phyloP scores from a whole-genome alignment of 2,329 filamentous ascomycete genomes.

The Fusarium multiceps region DNA sequence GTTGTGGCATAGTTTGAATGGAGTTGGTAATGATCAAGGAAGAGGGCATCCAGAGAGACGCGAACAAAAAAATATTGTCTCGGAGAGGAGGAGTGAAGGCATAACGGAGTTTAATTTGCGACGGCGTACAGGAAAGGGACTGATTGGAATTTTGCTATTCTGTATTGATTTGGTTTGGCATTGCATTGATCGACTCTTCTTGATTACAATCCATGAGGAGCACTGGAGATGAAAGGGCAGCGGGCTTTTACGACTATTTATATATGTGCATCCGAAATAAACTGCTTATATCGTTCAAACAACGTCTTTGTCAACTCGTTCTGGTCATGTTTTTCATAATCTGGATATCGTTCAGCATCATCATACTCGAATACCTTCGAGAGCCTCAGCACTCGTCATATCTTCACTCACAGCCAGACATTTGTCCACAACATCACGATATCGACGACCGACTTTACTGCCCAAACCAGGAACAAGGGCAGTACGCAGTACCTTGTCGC shows the following conservation, averaged over 20 bases:
- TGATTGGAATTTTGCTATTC: conserved; percentile 33
- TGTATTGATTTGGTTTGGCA: conserved; percentile 39
- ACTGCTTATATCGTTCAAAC: conserved; percentile 28
- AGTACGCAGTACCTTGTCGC: conserved; percentile 56
- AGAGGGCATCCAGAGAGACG: conserved; percentile 14
- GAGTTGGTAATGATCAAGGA: conserved; percentile 28
- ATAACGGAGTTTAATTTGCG: conserved; percentile 38
- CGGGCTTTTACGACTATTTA: conserved; percentile 37
- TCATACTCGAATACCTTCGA: conserved; percentile 54
- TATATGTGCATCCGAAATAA: conserved; percentile 42
- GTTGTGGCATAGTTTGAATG: conserved; percentile 27
- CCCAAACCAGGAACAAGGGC: conserved; percentile 55
- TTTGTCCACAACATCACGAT: conserved; percentile 56
- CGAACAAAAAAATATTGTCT: conserved; percentile 21
- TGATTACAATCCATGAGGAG: conserved; percentile 23
- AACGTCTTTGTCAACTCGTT: neutral
- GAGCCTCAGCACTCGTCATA: conserved; percentile 51
- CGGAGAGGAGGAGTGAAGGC: conserved; percentile 20
- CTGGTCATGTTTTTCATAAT: neutral
- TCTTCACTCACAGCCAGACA: conserved; percentile 54
- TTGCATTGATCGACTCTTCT: conserved; percentile 31
- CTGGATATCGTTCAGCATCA: neutral
- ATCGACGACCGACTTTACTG: conserved; percentile 55
- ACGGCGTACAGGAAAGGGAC: conserved; percentile 40
- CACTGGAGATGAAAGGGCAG: conserved; percentile 28